Base-by-base conservation (phyloP, 139 green algal species). In the Closterium sp. region DNA sequence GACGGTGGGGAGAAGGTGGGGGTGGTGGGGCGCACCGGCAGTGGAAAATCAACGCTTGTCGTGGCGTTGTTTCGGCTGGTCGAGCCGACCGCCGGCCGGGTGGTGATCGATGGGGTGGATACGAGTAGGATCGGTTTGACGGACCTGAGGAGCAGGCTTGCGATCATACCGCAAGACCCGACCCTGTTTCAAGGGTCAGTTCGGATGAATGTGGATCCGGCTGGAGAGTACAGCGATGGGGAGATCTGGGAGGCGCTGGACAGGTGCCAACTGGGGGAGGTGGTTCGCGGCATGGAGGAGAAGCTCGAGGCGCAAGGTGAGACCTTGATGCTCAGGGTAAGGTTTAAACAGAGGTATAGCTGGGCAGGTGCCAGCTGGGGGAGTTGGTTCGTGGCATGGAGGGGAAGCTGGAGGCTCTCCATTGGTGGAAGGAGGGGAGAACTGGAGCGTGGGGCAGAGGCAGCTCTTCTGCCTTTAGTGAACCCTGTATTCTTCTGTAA, bases 181-280 rank as follows among this genome's bases (percentile, higher is more conserved):
- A 96, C 98, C 36, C 96, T 99, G 55, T 99, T 99, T 92, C 96
- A 92, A 34, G 98, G 98, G 81, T 97, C 92, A 16, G 92, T 99
- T 31, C 95, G 98, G 33, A 94, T 32, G 90, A 99, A 99, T 95
- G 91, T 99, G 85, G 97, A 99, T 92, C 98, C 98, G 2, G 98
- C 99, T 90, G 95, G 93, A 7, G 86, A 96, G 81, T 55, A 95
- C 23, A 90, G 32, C 5, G 97, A 98, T 91, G 91, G 92, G 30
- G 43, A 90, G 28, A 94, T 98, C 6, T 97, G 96, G 96, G 81
- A 85, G 10, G 96, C 94, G 8, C 94, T 98, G 76, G 90, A 92
- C n/a, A 90, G 91, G 69, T 93, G 92, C 36, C 91, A 93, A 25
- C 93, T 96, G 38, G 91, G 85, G 38, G 38, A 32, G 23, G 31